Evolutionary conservation across 176 grass and related monocot genomes (phyloP).

Genomic region (Oryza punctata): DNA sequence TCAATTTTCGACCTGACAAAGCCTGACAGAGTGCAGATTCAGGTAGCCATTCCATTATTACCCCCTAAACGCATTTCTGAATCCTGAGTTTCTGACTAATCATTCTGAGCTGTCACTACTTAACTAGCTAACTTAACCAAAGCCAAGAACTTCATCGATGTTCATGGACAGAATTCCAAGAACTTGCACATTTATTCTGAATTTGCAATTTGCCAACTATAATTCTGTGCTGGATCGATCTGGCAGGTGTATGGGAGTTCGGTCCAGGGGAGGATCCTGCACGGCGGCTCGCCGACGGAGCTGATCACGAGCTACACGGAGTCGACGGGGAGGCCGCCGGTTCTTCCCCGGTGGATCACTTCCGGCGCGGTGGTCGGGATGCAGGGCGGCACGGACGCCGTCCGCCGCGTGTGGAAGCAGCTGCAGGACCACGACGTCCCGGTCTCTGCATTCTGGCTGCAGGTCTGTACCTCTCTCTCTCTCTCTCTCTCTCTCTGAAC

Average conservation of each 20-base stretch:
- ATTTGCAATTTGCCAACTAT: too few species aligned
- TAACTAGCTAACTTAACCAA: not conserved
- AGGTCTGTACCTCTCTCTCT: slow-evolving; percentile 41
- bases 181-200: not conserved
- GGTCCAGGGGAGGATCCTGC: slow-evolving; percentile 69
- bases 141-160: not conserved
- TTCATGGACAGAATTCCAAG: not conserved
- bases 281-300: slow-evolving; percentile 66
- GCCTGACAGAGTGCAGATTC: slow-evolving; percentile 82
- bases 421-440: slow-evolving; percentile 75
- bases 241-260: slow-evolving; percentile 58
- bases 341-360: slow-evolving; percentile 82
- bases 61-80: not conserved
- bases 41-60: slow-evolving; percentile 54
- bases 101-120: not conserved
- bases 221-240: not conserved
- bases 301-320: slow-evolving; percentile 74
- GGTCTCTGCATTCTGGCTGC: slow-evolving; percentile 87
- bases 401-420: slow-evolving; percentile 67
- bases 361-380: slow-evolving; percentile 85
- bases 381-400: slow-evolving; percentile 78
- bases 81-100: not conserved
- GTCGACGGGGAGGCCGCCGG: slow-evolving; percentile 69
- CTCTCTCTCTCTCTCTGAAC: not conserved
- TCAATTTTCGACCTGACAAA: slow-evolving; percentile 92